Percentiles rank a stretch among this genome's conserved stretches.
Evolutionary conservation across 345 rosid genomes (phyloP).

Genomic region (Aurinia saxatilis): DNA sequence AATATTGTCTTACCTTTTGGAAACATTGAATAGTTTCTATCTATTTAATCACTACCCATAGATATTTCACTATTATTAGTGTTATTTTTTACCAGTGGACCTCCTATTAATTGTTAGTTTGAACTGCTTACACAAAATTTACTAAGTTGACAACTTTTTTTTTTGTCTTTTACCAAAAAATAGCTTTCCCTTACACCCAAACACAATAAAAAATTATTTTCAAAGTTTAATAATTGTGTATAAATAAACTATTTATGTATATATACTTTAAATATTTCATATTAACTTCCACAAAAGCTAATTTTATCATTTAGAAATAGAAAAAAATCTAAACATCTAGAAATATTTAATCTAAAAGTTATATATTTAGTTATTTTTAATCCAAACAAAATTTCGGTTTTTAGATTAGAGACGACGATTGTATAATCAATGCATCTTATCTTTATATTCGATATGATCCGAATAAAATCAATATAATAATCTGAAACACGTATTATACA

Average conservation of each 20-base stretch:
- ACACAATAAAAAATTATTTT: not conserved
- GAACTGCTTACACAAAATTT: not conserved
- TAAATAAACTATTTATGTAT: not conserved
- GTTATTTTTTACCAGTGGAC: not conserved
- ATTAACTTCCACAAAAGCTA: not conserved
- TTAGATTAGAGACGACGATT: too few relatives aligned
- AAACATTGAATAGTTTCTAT: constrained; percentile 11
- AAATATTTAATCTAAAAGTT: not conserved
- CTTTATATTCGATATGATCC: too few relatives aligned
- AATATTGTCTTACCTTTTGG: constrained; percentile 7
- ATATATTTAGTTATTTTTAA: not conserved
- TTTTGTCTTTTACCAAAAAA: not conserved
- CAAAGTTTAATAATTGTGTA: not conserved
- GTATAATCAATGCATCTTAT: too few relatives aligned
- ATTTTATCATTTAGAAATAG: not conserved
- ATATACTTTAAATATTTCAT: not conserved
- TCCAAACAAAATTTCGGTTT: too few relatives aligned
- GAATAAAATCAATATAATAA: too few relatives aligned
- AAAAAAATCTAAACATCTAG: not conserved
- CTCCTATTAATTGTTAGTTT: constrained; percentile 5
- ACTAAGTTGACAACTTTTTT: not conserved
- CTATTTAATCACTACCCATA: constrained; percentile 12
- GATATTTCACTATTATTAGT: constrained; percentile 2
- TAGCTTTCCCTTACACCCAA: not conserved
- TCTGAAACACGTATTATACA: not conserved